Percentiles rank a stretch among this genome's conserved stretches.
phyloP scores from a whole-genome alignment of 192 early-diverging fungal genomes.

The Thoreauomyces humboldtii region DNA sequence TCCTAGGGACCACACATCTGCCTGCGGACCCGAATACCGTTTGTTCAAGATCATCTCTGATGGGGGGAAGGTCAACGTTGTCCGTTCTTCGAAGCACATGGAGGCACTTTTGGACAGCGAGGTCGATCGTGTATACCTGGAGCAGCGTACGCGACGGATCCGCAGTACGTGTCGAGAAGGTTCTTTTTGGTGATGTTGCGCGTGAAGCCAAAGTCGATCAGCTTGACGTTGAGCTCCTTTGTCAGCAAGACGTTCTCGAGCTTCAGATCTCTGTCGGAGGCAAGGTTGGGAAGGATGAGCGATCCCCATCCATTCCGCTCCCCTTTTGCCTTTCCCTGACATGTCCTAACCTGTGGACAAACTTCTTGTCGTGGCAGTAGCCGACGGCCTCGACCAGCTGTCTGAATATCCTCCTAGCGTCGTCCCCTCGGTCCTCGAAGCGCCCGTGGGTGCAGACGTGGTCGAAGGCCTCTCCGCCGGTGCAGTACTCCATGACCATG shows the following conservation, averaged over 20 bases:
- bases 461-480: conserved; percentile 76
- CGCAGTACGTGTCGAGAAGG: conserved; percentile 55
- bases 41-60: conserved; percentile 72
- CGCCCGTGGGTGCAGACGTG: conserved; percentile 74
- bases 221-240: conserved; percentile 83
- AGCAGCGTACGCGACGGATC: conserved; percentile 71
- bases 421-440: conserved; percentile 39
- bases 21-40: conserved; percentile 71
- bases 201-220: conserved; percentile 90
- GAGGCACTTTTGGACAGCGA: not conserved
- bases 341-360: conserved; percentile 46
- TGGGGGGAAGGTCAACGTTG: not conserved
- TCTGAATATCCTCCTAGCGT: conserved; percentile 34
- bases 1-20: conserved; percentile 54
- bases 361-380: conserved; percentile 52
- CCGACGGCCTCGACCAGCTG: conserved; percentile 52
- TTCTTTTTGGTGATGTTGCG: conserved; percentile 29
- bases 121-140: conserved; percentile 68
- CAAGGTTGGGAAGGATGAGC: no score
- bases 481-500: conserved; percentile 77
- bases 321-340: not conserved
- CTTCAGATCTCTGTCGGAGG: conserved; percentile 91
- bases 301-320: not conserved
- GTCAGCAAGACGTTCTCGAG: conserved; percentile 92
- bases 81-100: not conserved